phyloP scores from a whole-genome alignment of 108 stramenopile species.

The Poteriospumella lacustris region DNA sequence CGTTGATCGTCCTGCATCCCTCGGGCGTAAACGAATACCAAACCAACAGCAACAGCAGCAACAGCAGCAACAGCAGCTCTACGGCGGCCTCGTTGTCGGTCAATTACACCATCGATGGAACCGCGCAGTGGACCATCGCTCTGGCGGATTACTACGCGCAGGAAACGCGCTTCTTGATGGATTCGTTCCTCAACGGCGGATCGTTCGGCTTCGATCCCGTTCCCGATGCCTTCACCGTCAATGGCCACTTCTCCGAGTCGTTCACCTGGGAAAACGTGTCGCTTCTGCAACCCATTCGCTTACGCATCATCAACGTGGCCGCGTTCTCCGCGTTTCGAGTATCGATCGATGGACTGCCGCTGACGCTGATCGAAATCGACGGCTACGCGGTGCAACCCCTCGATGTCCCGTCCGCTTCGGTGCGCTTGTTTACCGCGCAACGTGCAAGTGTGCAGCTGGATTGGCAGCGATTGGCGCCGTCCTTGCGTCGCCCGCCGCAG shows the following conservation, averaged over 20 bases:
- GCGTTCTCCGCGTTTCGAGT: not conserved
- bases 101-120: no score
- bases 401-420: not conserved
- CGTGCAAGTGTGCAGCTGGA: not conserved
- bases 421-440: not conserved
- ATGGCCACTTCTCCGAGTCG: not conserved
- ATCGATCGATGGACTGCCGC: not conserved
- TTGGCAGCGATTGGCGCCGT: not conserved
- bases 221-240: not conserved
- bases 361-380: not conserved
- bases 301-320: not conserved
- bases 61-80: no score
- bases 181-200: not conserved
- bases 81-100: no score
- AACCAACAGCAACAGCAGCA: no score
- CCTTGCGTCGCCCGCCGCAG: not conserved
- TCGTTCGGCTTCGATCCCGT: not conserved
- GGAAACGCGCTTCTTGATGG: not conserved
- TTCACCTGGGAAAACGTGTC: no score
- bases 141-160: not conserved
- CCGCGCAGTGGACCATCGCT: not conserved
- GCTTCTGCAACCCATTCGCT: not conserved
- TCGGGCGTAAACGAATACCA: not conserved
- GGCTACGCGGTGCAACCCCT: not conserved
- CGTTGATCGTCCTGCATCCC: slow-evolving; percentile 17